phyloP scores from a whole-genome alignment of 352 stramenopile genomes.

The Phytophthora cajani region DNA sequence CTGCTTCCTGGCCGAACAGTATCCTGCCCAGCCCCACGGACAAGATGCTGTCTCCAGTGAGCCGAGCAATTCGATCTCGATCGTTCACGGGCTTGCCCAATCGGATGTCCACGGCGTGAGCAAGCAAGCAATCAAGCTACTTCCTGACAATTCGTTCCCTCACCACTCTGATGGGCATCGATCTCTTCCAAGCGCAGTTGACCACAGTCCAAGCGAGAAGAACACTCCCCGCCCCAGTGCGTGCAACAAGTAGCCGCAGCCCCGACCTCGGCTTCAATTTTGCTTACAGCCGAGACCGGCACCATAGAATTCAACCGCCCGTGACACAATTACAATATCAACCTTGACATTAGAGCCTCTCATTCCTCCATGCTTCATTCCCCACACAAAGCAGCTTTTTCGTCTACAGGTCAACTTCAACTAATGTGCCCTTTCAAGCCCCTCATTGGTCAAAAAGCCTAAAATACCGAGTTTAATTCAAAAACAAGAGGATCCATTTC shows the following conservation, averaged over 20 bases:
- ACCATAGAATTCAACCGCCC: slow-evolving; percentile 1
- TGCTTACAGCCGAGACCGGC: slow-evolving; percentile 6
- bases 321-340: slow-evolving; percentile 15
- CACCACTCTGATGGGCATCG: background rate
- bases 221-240: background rate
- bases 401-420: slow-evolving; percentile 23
- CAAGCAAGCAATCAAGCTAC: background rate
- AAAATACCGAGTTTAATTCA: no score
- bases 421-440: slow-evolving; percentile 11
- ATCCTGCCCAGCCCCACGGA: slow-evolving; percentile 71
- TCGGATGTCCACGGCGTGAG: slow-evolving; percentile 25
- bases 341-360: background rate
- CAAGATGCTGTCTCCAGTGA: slow-evolving; percentile 71
- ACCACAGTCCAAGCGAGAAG: background rate
- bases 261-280: slow-evolving; percentile 11
- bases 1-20: slow-evolving; percentile 32
- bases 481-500: slow-evolving; percentile 10
- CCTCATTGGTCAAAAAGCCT: background rate
- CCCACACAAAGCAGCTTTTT: background rate
- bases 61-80: slow-evolving; percentile 44
- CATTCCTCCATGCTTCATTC: background rate
- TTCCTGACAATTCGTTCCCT: slow-evolving; percentile 11
- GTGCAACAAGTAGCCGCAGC: background rate
- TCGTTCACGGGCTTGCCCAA: slow-evolving; percentile 19
- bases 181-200: background rate